Evolutionary conservation across 2,329 filamentous ascomycete genomes (phyloP), one percentile per base, ranked within the genome.

Genomic region (Penicillium occitanis): DNA sequence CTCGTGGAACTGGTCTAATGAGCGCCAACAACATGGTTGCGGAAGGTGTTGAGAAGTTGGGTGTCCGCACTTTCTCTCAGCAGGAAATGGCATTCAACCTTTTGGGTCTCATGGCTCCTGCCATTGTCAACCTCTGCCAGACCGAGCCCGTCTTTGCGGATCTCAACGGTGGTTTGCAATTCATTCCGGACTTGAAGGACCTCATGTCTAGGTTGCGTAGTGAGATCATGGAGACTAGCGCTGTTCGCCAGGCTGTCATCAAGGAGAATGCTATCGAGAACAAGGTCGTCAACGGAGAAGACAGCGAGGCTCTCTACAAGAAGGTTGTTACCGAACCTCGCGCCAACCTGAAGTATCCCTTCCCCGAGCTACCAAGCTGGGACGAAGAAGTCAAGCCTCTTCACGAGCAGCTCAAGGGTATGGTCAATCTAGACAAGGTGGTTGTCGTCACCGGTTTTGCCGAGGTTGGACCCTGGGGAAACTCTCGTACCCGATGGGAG

Each of bases 51-150:
- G 95, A 99, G 84, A 92, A 91, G 73, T 95, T 96, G 71, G 95
- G 95, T 73, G 95, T 98, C 30, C 93, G 95, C 73, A 99, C 95
- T 3, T 99, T 99, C 85, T 98, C 94, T 10, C 95, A 98, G 82
- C 93, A 97, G 78, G 95, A 99, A 81, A 99, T 99, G 95, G 95
- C 95, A 17, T 99, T 99, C 86, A 99, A 99, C 81, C 82, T 99
- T 71, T 87, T 99, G 53, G 94, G 95, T 71, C 87, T 99, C 63
- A 97, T 99, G 95, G 91, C 93, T 1, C 93, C 95, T 44, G 87
- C 90, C 33, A 91, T 99, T 73, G 93, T 97, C 71, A 93, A 99
- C 76, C 87, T 99, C 51, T 99, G 95, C 85, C 95, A 99, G 82
- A 85, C 87, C 53, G 92, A 98, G 82, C 96, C 95, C 11, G 93